Conservation (phyloP, 139 green algal species). For the Spirogloea muscicola region DNA sequence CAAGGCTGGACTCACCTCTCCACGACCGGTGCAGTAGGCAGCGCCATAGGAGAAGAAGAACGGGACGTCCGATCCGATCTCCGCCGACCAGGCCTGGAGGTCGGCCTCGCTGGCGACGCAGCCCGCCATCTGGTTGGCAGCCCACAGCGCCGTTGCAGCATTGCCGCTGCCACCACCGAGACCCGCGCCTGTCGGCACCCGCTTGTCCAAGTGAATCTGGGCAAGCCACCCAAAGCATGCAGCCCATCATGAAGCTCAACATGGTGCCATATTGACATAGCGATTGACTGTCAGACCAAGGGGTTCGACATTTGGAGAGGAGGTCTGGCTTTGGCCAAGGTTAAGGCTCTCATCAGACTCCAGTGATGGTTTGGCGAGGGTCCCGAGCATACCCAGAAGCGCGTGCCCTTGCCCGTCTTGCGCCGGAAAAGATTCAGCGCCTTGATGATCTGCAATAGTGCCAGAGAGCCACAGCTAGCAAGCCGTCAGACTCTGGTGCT, state of each 20-base stretch:
- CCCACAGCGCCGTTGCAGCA: slow-evolving; percentile 91
- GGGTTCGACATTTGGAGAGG: too few species aligned
- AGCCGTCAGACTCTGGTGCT: too few species aligned
- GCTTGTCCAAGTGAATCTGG: slow-evolving; percentile 80
- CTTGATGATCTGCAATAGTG: slow-evolving; percentile 46
- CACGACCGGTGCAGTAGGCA: slow-evolving; percentile 88
- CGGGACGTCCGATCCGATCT: slow-evolving; percentile 94
- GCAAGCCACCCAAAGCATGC: too few species aligned
- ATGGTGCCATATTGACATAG: too few species aligned
- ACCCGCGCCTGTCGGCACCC: slow-evolving; percentile 86
- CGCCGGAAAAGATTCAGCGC: slow-evolving; percentile 47
- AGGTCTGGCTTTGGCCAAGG: too few species aligned
- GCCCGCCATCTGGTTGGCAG: slow-evolving; percentile 88
- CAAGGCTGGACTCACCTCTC: slow-evolving; percentile 62
- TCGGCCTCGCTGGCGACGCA: slow-evolving; percentile 65
- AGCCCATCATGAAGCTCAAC: too few species aligned
- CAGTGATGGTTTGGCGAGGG: too few species aligned
- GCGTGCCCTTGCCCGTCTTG: slow-evolving; percentile 50
- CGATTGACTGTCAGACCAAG: too few species aligned
- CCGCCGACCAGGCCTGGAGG: slow-evolving; percentile 81
- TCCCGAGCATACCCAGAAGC: slow-evolving; percentile 66
- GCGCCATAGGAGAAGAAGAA: slow-evolving; percentile 92
- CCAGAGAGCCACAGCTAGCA: too few species aligned
- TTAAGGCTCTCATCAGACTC: too few species aligned
- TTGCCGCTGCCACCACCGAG: slow-evolving; percentile 94